phyloP scores from a whole-genome alignment of 1,284 basidiomycete species.

The Ceratorhiza oryzae-sativae region DNA sequence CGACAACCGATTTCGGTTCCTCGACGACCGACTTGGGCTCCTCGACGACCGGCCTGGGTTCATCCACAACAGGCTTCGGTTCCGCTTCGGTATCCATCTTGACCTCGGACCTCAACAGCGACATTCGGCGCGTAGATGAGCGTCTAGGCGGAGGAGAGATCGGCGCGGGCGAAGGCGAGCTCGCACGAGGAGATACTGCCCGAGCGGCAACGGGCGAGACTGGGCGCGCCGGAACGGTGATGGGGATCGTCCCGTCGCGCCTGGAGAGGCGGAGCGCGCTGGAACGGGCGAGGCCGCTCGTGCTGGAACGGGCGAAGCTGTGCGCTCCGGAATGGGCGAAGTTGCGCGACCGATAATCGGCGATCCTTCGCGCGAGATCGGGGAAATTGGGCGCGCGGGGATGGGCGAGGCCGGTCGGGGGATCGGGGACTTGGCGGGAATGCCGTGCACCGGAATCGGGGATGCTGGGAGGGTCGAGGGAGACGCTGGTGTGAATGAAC shows the following conservation, averaged over 20 bases:
- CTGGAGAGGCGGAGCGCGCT: background rate
- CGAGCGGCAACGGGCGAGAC: constrained; percentile 33
- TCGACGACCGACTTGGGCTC: background rate
- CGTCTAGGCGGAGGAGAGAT: constrained; percentile 11
- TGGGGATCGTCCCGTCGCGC: background rate
- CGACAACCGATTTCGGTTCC: background rate
- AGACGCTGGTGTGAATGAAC: background rate
- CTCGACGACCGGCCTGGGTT: background rate
- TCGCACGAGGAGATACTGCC: constrained; percentile 16
- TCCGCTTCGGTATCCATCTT: background rate
- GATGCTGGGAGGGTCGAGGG: background rate
- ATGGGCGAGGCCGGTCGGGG: background rate
- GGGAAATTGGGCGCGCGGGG: background rate
- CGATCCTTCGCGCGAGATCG: background rate
- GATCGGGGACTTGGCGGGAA: background rate
- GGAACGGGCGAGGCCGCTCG: background rate
- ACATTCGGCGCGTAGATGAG: constrained; percentile 6
- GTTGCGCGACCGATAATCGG: background rate
- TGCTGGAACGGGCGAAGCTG: constrained; percentile 3
- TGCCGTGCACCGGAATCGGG: background rate
- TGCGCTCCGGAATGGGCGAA: background rate
- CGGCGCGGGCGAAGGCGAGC: background rate
- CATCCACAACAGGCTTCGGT: background rate
- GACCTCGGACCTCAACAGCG: constrained; percentile 24
- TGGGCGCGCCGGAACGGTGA: constrained; percentile 9